These are phyloP conservation scores for Carex littledalei DNA, from an alignment of 176 grass and related monocot species.

Conservation along the genomic window DNA sequence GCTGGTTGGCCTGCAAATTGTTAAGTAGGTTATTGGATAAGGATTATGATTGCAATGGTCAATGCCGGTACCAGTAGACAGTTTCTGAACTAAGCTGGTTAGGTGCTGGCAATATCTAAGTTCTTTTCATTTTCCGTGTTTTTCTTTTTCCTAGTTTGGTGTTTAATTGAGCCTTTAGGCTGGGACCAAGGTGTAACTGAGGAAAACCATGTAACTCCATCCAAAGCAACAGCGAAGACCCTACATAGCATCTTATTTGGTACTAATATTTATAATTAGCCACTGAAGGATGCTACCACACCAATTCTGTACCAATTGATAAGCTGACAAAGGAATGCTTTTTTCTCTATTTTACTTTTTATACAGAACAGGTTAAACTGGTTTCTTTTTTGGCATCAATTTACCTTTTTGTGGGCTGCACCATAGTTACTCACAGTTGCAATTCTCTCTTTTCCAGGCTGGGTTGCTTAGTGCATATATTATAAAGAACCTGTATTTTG, in stretches of 20 bases:
- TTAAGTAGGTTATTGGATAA: neutral
- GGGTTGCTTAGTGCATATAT: conserved; percentile 87
- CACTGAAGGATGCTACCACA: neutral
- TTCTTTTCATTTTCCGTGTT: neutral
- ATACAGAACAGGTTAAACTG: neutral
- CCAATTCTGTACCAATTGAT: neutral
- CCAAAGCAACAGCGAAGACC: neutral
- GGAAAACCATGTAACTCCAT: neutral
- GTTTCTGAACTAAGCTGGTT: neutral
- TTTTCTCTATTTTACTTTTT: neutral
- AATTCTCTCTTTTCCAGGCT: conserved; percentile 43
- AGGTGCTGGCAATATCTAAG: neutral
- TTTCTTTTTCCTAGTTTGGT: neutral
- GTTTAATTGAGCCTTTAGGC: neutral
- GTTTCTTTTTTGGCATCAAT: neutral
- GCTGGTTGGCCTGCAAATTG: neutral
- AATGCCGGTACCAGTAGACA: neutral
- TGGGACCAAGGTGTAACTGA: neutral
- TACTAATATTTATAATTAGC: neutral
- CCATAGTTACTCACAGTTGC: neutral
- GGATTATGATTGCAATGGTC: neutral
- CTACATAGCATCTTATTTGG: neutral
- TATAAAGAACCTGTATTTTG: conserved; percentile 85
- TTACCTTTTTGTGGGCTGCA: neutral
- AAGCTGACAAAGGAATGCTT: neutral